Base-by-base conservation (phyloP, 1,284 basidiomycete genomes). In the Ustilago lituana region DNA sequence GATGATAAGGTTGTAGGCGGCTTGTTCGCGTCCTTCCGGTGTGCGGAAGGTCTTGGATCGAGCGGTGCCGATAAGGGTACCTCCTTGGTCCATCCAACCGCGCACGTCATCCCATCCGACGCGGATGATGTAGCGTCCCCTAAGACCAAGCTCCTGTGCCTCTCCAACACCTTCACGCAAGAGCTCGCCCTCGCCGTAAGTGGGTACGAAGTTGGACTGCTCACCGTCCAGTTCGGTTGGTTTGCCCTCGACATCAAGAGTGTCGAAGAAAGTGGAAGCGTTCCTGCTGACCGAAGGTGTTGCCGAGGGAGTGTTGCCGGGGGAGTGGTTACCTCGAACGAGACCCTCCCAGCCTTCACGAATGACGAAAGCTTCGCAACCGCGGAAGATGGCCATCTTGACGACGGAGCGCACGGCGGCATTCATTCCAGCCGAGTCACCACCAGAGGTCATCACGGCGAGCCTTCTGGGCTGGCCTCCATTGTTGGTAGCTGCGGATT, bases 91-190 rank as follows among this genome's bases (percentile, higher is more conserved):
- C 78, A 95, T 90, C 93, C 94, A 98, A 5, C 93, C 92, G 29
- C 93, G 86, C 22, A 98, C 95, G 84, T 98, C 96, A 80, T 98
- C 96, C 91, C 95, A 98, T 5, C 95, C 96, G 3, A 97, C 94
- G 61, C 93, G 87, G 40, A 98, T 90, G 78, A 98, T 98, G 84
- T 98, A 94, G 45, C 91, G 86, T 1, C 94, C 94, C 78, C 91
- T 93, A 71, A 98, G 86, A 38, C 80, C 81, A 20, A 80, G 71
- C 48, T 79, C 70, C 36, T 83, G 82, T 1, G 78, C 81, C 76
- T 98, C 95, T 24, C 91, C 90, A 12, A 93, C 94, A 6, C 95
- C 95, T 78, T 98, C 92, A 74, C 88, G 90, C 49, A 98, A 85
- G 32, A 96, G 85, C 60, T 89, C 88, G 0, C 94, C 95, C 78